phyloP scores from a whole-genome alignment of 2,329 filamentous ascomycete species.

The Clonostachys rhizophaga region DNA sequence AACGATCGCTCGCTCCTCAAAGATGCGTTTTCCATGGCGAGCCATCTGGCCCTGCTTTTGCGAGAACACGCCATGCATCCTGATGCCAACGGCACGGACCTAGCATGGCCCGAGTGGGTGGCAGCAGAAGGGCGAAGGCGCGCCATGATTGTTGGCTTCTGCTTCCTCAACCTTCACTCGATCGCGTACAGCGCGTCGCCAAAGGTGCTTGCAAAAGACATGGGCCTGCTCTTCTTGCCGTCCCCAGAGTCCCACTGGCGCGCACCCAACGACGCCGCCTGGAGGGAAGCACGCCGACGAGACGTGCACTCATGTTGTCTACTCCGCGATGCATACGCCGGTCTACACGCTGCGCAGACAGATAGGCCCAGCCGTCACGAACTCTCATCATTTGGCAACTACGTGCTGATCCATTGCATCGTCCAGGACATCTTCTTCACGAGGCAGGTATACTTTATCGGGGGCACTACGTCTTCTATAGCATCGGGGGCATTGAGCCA shows the following conservation, averaged over 20 bases:
- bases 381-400: background rate
- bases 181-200: slow-evolving; percentile 58
- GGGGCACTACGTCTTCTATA: background rate
- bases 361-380: background rate
- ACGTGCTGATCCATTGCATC: background rate
- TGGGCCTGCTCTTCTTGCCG: slow-evolving; percentile 23
- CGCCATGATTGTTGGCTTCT: slow-evolving; percentile 56
- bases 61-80: too few species aligned
- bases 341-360: background rate
- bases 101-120: slow-evolving; percentile 53
- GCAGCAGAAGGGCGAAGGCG: slow-evolving; percentile 51
- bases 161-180: slow-evolving; percentile 59
- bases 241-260: background rate
- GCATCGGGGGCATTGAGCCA: too few species aligned
- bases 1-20: background rate
- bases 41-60: too few species aligned
- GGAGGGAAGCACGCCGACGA: background rate
- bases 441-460: background rate
- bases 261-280: background rate
- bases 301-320: background rate
- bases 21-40: too few species aligned
- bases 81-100: too few species aligned
- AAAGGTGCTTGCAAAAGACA: slow-evolving; percentile 51
- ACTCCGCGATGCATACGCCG: background rate
- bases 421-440: background rate